Evolutionary conservation across 768 basidiomycete genomes (phyloP), one percentile per base, ranked within the genome.

Genomic region (Suillus discolor): DNA sequence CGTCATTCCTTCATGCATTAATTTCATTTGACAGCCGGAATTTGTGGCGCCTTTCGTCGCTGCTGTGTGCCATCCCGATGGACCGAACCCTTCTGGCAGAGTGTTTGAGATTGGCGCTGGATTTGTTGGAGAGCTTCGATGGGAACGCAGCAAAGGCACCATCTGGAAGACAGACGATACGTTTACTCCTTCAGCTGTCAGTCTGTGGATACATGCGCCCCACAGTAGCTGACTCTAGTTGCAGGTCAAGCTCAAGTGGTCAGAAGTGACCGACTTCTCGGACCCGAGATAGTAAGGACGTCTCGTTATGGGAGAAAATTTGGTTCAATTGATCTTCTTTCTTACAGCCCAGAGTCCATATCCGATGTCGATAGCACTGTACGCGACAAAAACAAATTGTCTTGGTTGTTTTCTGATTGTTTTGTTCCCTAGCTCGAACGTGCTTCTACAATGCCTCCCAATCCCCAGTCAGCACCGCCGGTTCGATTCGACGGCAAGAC

Each of bases 41-140:
- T 94, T 90, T 67, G 90, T 99, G 60, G 95, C 94, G 1, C 97
- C 97, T 1, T 88, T 99, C 69, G 96, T 99, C 39, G 89, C 84
- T 13, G 94, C 92, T 11, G 83, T 99, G 18, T 90, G 88, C 66
- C 93, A 97, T 66, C 93, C 93, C 16, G 87, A 96, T 63, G 92
- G 89, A 2, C 87, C 88, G 18, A 89, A 93, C 65, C 90, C 89
- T 0, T 88, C 84, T 34, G 94, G 94, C 39, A 89, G 86, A 73
- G 84, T 97, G 20, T 99, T 95, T 69, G 96, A 99, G 78, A 84
- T 96, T 44, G 97, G 96, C 41, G 97, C 93, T 57, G 97, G 96
- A 4, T 99, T 89, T 74, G 80, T 94, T 62, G 92, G 94, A 11
- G 94, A 97, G 77, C 84, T 98, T 64, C 86, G 97, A 64, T 98